These are phyloP conservation scores for Teratosphaeriaceae sp. DNA, from an alignment of 2,329 filamentous ascomycete species.

Conservation along the genomic window DNA sequence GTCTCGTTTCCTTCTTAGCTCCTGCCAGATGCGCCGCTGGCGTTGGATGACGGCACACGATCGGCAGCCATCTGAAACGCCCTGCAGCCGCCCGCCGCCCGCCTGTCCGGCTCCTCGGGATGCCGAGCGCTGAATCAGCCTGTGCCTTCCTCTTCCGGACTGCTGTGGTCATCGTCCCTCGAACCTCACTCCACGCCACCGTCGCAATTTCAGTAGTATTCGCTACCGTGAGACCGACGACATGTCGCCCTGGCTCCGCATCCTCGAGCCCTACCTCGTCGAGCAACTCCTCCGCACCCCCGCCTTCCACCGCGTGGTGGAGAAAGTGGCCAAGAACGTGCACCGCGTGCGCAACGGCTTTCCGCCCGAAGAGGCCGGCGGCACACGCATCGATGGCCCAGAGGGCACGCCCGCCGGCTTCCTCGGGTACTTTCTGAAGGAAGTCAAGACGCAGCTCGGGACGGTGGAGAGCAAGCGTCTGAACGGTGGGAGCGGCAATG, in stretches of 20 bases:
- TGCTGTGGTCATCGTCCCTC: not conserved
- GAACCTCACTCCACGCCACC: not conserved
- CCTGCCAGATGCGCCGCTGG: too few species aligned
- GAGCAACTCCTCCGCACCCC: constrained; percentile 47
- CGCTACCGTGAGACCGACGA: too few species aligned
- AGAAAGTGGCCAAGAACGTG: constrained; percentile 43
- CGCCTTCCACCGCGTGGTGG: constrained; percentile 48
- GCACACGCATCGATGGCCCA: constrained; percentile 38
- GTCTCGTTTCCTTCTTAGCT: too few species aligned
- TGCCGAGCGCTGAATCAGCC: not conserved
- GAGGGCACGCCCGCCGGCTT: constrained; percentile 29
- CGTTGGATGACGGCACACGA: constrained; percentile 3
- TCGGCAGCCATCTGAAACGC: constrained; percentile 3
- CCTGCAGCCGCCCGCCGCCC: not conserved
- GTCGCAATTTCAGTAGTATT: not conserved
- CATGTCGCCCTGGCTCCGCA: constrained; percentile 31
- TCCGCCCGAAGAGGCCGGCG: constrained; percentile 44
- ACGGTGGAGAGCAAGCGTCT: constrained; percentile 17
- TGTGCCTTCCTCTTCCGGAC: not conserved
- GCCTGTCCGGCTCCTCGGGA: not conserved
- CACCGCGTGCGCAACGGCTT: constrained; percentile 40
- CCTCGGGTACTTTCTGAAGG: constrained; percentile 47
- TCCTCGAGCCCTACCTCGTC: constrained; percentile 33
- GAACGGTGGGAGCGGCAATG: constrained; percentile 7
- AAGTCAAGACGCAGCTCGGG: constrained; percentile 35